Evolutionary conservation across 169 alveolate genomes (phyloP), one percentile per base, ranked within the genome.

Genomic region (Theileria parva): DNA sequence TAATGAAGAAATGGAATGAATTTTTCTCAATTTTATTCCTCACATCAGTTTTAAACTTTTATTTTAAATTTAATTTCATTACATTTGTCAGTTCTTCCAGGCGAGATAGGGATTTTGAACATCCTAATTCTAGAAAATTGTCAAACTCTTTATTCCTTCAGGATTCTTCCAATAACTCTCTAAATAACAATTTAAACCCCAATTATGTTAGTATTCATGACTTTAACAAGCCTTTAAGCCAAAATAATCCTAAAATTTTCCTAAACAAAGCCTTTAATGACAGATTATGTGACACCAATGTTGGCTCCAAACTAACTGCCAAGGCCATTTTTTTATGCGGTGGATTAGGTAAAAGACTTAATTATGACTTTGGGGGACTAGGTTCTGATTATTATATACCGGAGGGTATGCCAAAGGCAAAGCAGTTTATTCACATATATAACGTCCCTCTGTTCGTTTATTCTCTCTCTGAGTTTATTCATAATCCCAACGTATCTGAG

Each of bases 311-410:
- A 28, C 15, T 39, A 19, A 34, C 48, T 34, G 32, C 59, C 44
- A 69, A 23, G 55, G 88, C 88, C 5, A 75, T 81, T 19, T 57
- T 81, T 55, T 53, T 81, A 17, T 81, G 88, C 59, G 88, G 88
- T 8, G 88, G 88, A 15, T 34, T 39, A 11, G 80, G 88, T 27
- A 44, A 81, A 19, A 61, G 88, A 25, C 63, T 81, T 65, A 81
- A 55, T 25, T 57, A 57, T 53, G 80, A 68, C 17, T 23, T 17
- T 19, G 30, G 67, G 19, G 67, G 19, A 25, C 19, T 53, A 15
- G 7, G n/a, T 60, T n/a, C n/a, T 9, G 23, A 80, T 71, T 50
- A 44, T 25, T 32, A 65, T 44, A 53, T 70, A 9, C 64, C 80
- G 3, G 80, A 74, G 28, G 86, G 72, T 37, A 25, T 74, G 64